Evolutionary conservation across 768 basidiomycete species (phyloP).

Genomic region (Pisolithus microcarpus): DNA sequence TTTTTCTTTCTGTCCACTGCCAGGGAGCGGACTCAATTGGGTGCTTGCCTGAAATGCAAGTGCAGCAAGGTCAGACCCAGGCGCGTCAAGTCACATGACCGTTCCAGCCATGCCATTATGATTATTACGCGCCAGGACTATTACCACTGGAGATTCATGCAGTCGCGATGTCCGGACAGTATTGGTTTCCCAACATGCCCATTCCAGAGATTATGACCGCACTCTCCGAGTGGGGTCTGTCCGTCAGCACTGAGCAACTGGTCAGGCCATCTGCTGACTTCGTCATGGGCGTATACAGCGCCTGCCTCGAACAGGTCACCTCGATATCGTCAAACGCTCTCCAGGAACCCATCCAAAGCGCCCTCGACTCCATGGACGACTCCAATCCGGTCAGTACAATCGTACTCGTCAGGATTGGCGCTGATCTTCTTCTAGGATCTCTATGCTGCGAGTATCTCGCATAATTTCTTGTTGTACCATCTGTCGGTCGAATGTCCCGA

Average conservation of each 20-base stretch:
- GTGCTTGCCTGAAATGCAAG: no score
- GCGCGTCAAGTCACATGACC: constrained; percentile 19
- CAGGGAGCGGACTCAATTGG: neutral
- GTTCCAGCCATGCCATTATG: constrained; percentile 3
- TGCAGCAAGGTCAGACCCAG: no score
- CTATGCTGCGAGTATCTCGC: constrained; percentile 49
- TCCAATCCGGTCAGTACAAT: constrained; percentile 45
- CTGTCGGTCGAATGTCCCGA: constrained; percentile 35
- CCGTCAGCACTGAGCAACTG: constrained; percentile 62
- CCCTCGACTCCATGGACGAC: constrained; percentile 43
- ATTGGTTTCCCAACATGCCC: constrained; percentile 62
- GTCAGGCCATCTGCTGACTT: constrained; percentile 61
- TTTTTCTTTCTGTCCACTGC: neutral
- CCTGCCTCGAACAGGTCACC: constrained; percentile 68
- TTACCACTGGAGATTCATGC: no score
- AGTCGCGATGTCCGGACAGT: constrained; percentile 29
- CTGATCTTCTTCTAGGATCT: constrained; percentile 45
- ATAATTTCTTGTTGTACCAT: constrained; percentile 63
- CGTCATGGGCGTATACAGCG: constrained; percentile 60
- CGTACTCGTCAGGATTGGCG: neutral
- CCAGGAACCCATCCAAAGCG: constrained; percentile 49
- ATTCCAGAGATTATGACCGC: constrained; percentile 56
- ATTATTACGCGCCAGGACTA: neutral
- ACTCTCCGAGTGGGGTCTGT: constrained; percentile 62
- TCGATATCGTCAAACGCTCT: constrained; percentile 53